Evolutionary conservation across 805 yeast species (phyloP).

Genomic region (Candida tibetensis): DNA sequence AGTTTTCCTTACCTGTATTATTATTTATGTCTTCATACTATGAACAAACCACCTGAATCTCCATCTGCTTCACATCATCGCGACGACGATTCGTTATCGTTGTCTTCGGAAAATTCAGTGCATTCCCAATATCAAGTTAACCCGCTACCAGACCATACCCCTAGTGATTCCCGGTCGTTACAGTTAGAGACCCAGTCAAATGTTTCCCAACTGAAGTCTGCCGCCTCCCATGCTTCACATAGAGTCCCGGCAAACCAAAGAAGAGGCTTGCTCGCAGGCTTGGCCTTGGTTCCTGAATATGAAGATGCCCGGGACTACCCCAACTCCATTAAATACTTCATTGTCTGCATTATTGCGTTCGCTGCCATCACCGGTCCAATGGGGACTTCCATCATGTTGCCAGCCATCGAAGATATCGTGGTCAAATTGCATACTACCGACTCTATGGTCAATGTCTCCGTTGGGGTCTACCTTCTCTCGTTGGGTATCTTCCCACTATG

Average conservation of each 20-base stretch:
- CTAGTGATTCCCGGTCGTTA: too few relatives aligned
- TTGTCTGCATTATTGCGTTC: constrained; percentile 64
- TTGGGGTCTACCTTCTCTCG: constrained; percentile 72
- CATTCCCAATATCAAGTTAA: too few relatives aligned
- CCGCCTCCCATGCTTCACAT: too few relatives aligned
- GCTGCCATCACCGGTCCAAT: constrained; percentile 83
- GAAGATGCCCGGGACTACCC: constrained; percentile 70
- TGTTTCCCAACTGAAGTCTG: too few relatives aligned
- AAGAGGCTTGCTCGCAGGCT: constrained; percentile 55
- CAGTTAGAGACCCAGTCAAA: too few relatives aligned
- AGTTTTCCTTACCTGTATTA: too few relatives aligned
- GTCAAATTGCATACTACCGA: constrained; percentile 53
- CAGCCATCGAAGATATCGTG: constrained; percentile 65
- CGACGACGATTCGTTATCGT: too few relatives aligned
- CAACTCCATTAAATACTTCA: constrained; percentile 41
- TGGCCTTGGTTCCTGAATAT: constrained; percentile 65
- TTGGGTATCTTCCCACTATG: constrained; percentile 81
- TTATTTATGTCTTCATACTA: too few relatives aligned
- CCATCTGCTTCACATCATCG: too few relatives aligned
- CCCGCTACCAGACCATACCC: too few relatives aligned
- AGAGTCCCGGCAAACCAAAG: constrained; percentile 43
- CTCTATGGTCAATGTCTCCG: constrained; percentile 67
- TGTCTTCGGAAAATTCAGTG: too few relatives aligned
- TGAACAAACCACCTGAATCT: too few relatives aligned
- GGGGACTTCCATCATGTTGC: constrained; percentile 83